Evolutionary conservation across 371 early-diverging fungal genomes (phyloP).

Genomic region (Dichotomocladium elegans): DNA sequence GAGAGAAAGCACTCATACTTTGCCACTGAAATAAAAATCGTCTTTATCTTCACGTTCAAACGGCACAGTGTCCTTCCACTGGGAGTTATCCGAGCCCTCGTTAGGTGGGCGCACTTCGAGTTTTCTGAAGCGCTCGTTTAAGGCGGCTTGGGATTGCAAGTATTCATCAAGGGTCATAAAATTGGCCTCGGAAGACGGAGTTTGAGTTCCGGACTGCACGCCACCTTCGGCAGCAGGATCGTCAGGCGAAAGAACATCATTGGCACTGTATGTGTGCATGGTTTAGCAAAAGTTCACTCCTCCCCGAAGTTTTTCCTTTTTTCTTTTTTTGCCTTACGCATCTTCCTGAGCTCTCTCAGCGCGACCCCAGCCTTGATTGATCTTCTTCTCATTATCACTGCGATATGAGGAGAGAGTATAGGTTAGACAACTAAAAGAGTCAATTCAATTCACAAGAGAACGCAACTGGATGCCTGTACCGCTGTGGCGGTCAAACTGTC

Average conservation of each 20-base stretch:
- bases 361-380: conserved; percentile 75
- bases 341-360: conserved; percentile 29
- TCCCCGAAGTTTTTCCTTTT: background rate
- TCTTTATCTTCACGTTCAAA: conserved; percentile 60
- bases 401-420: background rate
- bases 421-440: no score
- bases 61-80: conserved; percentile 73
- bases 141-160: conserved; percentile 44
- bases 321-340: conserved; percentile 19
- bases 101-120: conserved; percentile 67
- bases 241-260: conserved; percentile 30
- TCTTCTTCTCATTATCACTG: conserved; percentile 80
- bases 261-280: conserved; percentile 23
- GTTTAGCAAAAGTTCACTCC: background rate
- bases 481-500: conserved; percentile 77
- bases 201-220: conserved; percentile 24
- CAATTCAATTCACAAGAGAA: conserved; percentile 29
- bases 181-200: conserved; percentile 57
- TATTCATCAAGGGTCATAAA: conserved; percentile 80
- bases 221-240: conserved; percentile 35
- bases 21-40: conserved; percentile 57
- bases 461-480: no score
- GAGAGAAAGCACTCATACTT: conserved; percentile 29
- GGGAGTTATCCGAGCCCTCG: conserved; percentile 68
- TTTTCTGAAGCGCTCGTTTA: conserved; percentile 19